These are phyloP conservation scores for Neospermospora avenae DNA, from an alignment of 2,329 filamentous ascomycete species.

Conservation along the genomic window DNA sequence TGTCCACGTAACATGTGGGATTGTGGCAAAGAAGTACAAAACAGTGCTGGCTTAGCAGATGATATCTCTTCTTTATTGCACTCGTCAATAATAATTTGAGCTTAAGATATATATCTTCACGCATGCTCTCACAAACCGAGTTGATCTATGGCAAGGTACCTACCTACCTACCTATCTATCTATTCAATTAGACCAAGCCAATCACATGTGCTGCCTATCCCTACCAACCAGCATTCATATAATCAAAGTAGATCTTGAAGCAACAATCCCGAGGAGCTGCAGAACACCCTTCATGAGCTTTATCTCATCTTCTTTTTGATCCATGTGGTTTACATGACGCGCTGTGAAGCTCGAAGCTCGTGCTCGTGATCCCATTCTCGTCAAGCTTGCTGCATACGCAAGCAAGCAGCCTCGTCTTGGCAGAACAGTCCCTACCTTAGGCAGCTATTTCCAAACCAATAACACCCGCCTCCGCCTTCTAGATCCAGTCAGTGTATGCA, in stretches of 20 bases:
- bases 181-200: too few relatives aligned
- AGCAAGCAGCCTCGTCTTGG: slow-evolving; percentile 4
- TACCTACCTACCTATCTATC: too few relatives aligned
- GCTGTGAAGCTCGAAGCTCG: slow-evolving; percentile 1
- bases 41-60: neutral
- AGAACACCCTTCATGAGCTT: neutral
- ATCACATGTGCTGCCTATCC: too few relatives aligned
- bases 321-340: neutral
- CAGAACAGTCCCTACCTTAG: neutral
- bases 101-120: too few relatives aligned
- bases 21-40: neutral
- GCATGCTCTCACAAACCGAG: too few relatives aligned
- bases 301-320: neutral
- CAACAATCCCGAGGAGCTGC: neutral
- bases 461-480: neutral
- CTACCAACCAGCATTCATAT: too few relatives aligned
- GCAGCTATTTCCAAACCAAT: neutral
- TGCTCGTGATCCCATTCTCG: slow-evolving; percentile 4
- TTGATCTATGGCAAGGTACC: too few relatives aligned
- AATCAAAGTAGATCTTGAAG: too few relatives aligned
- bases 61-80: neutral
- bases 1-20: neutral
- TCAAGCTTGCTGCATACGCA: too few relatives aligned
- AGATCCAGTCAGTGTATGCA: too few relatives aligned
- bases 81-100: too few relatives aligned